Evolutionary conservation across 306 rosid species (phyloP), one percentile per base, ranked within the genome.

Genomic region (Astragalus glycyphyllos): DNA sequence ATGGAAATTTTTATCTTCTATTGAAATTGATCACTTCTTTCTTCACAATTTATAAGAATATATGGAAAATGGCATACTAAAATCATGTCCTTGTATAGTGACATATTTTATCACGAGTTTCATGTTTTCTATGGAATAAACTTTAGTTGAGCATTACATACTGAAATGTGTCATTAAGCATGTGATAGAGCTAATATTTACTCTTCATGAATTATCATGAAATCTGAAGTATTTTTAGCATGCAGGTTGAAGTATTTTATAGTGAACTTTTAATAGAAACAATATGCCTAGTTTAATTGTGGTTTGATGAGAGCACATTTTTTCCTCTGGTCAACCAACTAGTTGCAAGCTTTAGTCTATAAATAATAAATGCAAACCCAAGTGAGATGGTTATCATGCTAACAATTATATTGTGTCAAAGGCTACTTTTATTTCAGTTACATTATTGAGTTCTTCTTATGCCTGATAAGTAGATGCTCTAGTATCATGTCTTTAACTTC

Each of bases 401-500:
- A 46, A 46, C 5, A 5, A 13, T n/a, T n/a, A 34, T 35, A 6
- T 35, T 35, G 40, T 7, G 40, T 7, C 8, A 35, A 35, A 5
- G 40, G 6, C 40, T 35, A 40, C 45, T 7, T 40, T 8, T 40
- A 11, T 16, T 14, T 15, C 26, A 14, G 8, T 47, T n/a, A 49
- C 17, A 49, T 7, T 16, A 0, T 5, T 15, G 50, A 61, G 5
- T 14, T 59, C 12, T 37, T 37, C 48, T 14, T 37, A 47, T 59
- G 65, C 8, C 15, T 37, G 31, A 59, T 8, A 59, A 58, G 11
- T 59, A 38, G 66, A 8, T 59, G 23, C 5, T 12, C 11, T 34
- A 9, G 11, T 32, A 71, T 71, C 60, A 17, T 48, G 38, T 67
- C 55, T 59, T 66, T 60, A 58, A 45, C 65, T 57, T 46, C 4